Evolutionary conservation across 805 yeast species (phyloP), one percentile per base, ranked within the genome.

Genomic region (Saccharomycopsis babjevae): DNA sequence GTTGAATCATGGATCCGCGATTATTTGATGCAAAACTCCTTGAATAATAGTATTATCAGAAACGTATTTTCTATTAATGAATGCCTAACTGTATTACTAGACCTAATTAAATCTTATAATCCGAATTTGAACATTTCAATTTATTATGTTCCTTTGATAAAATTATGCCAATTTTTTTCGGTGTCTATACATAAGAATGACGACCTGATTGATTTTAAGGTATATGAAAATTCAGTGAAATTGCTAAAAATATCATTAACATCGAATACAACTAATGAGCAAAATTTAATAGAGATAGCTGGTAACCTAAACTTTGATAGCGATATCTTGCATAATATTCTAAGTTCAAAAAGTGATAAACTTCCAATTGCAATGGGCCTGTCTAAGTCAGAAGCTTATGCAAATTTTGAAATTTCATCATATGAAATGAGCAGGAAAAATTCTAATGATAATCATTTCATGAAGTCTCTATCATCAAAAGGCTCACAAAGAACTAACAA

Each of bases 1-100:
- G 66, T 71, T 16, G 77, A 76, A 59, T 59, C 65, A 16, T 67
- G 66, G 34, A 18, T 76, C 36, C 66, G 71, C 4, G 67, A 67
- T 38, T 55, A 56, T 36, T 76, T 77, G 20, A 66, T 76, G 32
- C 54, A 63, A 22, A 67, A 68, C 63, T 54, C 66, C 4, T 39
- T 52, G 54, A 20, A 65, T 56, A 13, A 70, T 69, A 56, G 59
- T 73, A 39, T 60, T 59, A 18, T 70, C 64, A 34, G 65, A 69
- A 30, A 57, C 72, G 18, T 57, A 34, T 39, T 65, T 68, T 55
- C 66, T 72, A 16, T 59, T 64, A 10, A 57, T 65, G 68, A 52
- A 61, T 65, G n/a, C 64, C 68, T 61, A 66, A 64, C 32, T 66
- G 70, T 42, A 60, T 66, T 55, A 67, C 70, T 61, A 64, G 72